Evolutionary conservation across 305 asterid genomes (phyloP).

Genomic region (Fraxinus nigra): DNA sequence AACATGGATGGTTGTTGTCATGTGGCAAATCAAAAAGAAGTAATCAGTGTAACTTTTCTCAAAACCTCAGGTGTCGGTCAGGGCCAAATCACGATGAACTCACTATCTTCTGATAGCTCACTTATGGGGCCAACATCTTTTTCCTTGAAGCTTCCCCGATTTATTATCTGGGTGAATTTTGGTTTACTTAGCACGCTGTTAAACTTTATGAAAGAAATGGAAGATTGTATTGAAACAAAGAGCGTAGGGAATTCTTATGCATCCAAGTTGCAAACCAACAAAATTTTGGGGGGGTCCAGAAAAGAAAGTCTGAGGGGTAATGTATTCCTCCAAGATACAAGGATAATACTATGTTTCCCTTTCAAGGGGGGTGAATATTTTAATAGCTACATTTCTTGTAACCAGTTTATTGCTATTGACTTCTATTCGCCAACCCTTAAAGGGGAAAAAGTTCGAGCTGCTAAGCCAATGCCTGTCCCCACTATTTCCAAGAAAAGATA

Average conservation of each 20-base stretch:
- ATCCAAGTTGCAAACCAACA: constrained; percentile 29
- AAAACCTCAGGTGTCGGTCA: constrained; percentile 60
- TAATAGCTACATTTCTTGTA: constrained; percentile 57
- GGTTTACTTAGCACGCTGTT: constrained; percentile 41
- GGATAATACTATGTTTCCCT: constrained; percentile 79
- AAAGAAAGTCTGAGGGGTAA: constrained; percentile 49
- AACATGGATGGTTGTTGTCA: constrained; percentile 39
- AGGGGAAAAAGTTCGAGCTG: constrained; percentile 40
- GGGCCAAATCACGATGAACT: constrained; percentile 53
- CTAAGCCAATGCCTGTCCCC: constrained; percentile 38
- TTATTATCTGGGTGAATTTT: constrained; percentile 74
- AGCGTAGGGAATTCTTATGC: constrained; percentile 24
- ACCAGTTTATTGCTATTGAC: constrained; percentile 76
- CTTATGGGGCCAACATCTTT: constrained; percentile 57
- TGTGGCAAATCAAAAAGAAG: constrained; percentile 36
- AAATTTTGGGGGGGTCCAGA: constrained; percentile 32
- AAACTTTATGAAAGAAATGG: constrained; percentile 54
- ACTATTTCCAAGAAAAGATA: constrained; percentile 44
- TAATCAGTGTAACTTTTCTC: constrained; percentile 59
- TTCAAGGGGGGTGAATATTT: constrained; percentile 33
- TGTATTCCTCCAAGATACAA: constrained; percentile 67
- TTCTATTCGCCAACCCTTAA: constrained; percentile 42
- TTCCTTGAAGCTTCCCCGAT: constrained; percentile 70
- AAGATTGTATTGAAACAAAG: constrained; percentile 37
- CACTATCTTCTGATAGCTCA: constrained; percentile 50